Evolutionary conservation across 495 filamentous ascomycete species (phyloP).

Genomic region (Penicillium robsamsonii): DNA sequence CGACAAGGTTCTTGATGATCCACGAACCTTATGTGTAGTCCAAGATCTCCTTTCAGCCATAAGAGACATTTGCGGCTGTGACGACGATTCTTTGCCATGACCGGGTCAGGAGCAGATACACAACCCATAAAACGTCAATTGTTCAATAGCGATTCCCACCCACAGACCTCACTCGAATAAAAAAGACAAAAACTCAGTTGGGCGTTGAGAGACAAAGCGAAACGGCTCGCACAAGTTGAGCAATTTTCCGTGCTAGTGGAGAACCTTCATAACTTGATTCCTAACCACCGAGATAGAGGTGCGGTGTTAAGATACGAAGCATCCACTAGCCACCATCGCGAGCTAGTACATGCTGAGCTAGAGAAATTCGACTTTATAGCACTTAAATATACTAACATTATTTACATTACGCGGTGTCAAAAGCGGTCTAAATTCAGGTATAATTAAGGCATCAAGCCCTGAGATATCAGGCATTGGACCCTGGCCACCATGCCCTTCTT

Average conservation of each 20-base stretch:
- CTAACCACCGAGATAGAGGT: background rate
- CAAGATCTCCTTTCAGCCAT: constrained; percentile 4
- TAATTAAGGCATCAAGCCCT: too few relatives aligned
- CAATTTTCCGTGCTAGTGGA: constrained; percentile 9
- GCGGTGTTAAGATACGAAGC: too few relatives aligned
- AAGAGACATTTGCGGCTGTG: background rate
- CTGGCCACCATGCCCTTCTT: too few relatives aligned
- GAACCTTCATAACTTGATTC: constrained; percentile 2
- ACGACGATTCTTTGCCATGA: background rate
- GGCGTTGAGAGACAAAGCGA: constrained; percentile 8
- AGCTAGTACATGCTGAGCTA: too few relatives aligned
- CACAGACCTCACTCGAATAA: background rate
- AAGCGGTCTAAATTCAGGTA: too few relatives aligned
- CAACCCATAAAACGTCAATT: too few relatives aligned
- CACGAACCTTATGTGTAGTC: background rate
- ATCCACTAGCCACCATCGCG: too few relatives aligned
- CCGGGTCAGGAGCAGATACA: background rate
- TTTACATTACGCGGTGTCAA: too few relatives aligned
- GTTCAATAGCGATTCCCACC: background rate
- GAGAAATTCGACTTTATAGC: too few relatives aligned
- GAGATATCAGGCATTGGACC: too few relatives aligned
- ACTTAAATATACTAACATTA: too few relatives aligned
- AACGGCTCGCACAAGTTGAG: constrained; percentile 6
- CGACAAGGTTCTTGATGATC: constrained; percentile 9
- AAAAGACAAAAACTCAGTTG: constrained; percentile 9